These are phyloP conservation scores for Pichia cactophila DNA, from an alignment of 1,139 yeast species.

Conservation along the genomic window DNA sequence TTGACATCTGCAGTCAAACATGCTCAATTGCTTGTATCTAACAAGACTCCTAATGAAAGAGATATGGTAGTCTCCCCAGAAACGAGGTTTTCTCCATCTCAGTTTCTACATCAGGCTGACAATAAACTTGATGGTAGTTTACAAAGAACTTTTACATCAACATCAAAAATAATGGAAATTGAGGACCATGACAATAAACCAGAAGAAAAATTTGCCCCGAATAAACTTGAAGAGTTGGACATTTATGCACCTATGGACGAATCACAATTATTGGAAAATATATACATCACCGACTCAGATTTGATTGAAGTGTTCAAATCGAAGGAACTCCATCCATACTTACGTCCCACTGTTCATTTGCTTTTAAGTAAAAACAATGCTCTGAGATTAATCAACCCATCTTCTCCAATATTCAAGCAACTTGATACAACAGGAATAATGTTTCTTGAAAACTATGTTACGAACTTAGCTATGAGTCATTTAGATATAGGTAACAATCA, in stretches of 20 bases:
- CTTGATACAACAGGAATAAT: slow-evolving; percentile 24
- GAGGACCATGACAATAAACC: background rate
- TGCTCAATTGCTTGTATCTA: background rate
- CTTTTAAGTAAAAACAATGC: slow-evolving; percentile 18
- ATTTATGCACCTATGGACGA: slow-evolving; percentile 27
- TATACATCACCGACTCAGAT: slow-evolving; percentile 22
- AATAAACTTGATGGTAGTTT: background rate
- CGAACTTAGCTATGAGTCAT: slow-evolving; percentile 21
- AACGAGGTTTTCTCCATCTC: background rate
- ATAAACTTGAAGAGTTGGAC: slow-evolving; percentile 8
- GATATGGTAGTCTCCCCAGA: background rate
- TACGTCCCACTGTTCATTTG: slow-evolving; percentile 24
- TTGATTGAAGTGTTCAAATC: slow-evolving; percentile 20
- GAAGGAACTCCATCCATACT: slow-evolving; percentile 16
- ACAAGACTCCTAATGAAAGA: background rate
- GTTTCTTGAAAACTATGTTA: slow-evolving; percentile 27
- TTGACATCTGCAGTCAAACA: slow-evolving; percentile 9
- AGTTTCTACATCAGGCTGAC: background rate
- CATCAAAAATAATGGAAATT: background rate
- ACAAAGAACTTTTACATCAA: background rate
- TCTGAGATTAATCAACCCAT: slow-evolving; percentile 15
- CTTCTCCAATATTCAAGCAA: slow-evolving; percentile 15
- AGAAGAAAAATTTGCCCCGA: background rate
- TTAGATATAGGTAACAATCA: slow-evolving; percentile 29
- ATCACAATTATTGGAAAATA: slow-evolving; percentile 27